These are phyloP conservation scores for Parsonsia alboflavescens DNA, from an alignment of 257 asterid species.

Conservation along the genomic window DNA sequence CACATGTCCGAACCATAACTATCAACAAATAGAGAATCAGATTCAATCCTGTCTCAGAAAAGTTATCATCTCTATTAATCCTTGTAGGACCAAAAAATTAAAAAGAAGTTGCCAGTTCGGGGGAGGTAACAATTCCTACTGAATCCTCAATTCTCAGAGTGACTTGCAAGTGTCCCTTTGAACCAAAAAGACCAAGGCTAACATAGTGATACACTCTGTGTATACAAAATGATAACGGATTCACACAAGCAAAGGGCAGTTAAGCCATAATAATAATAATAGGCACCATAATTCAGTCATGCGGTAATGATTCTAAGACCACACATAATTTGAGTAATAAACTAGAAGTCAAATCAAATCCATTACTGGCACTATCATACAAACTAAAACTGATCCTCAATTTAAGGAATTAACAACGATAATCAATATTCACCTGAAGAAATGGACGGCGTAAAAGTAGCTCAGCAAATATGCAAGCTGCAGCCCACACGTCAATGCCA, in stretches of 20 bases:
- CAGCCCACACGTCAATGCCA: constrained; percentile 99
- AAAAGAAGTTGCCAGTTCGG: no score
- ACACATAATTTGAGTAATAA: not conserved
- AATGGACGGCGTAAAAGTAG: constrained; percentile 88
- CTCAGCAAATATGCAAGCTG: constrained; percentile 98
- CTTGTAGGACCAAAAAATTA: not conserved
- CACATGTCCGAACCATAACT: not conserved
- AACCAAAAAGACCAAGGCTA: not conserved
- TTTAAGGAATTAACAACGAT: constrained; percentile 1
- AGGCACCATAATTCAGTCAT: not conserved
- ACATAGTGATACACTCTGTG: not conserved
- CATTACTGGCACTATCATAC: not conserved
- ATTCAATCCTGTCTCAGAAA: not conserved
- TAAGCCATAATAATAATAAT: not conserved
- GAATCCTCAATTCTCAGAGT: not conserved
- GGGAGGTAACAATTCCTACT: not conserved
- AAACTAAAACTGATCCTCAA: not conserved
- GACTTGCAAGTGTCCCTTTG: not conserved
- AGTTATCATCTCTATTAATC: not conserved
- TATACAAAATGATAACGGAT: not conserved
- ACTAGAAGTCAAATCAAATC: not conserved
- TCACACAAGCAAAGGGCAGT: not conserved
- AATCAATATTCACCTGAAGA: constrained; percentile 60
- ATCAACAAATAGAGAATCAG: not conserved
- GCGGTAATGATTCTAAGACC: not conserved